A percentile compares a stretch with the other conserved stretches of the same genome.
Evolutionary conservation across 2,329 filamentous ascomycete genomes (phyloP).

Genomic region (Aspergillus pseudoviridinutans): DNA sequence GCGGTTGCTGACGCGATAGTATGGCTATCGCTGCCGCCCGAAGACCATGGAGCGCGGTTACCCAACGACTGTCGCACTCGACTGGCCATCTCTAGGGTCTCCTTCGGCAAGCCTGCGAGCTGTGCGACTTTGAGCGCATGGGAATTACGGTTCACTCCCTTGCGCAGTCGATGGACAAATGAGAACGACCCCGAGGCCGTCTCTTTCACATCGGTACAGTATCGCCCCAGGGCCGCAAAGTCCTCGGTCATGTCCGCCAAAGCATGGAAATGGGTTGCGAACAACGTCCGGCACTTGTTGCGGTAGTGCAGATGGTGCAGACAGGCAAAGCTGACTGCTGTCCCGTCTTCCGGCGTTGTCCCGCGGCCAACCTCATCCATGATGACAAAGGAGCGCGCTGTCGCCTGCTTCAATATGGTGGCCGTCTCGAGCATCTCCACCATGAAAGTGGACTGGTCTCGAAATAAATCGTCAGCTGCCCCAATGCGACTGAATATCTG

Average conservation of each 20-base stretch:
- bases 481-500: conserved; percentile 92
- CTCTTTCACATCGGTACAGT: conserved; percentile 87
- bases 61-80: conserved; percentile 45
- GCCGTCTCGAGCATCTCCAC: conserved; percentile 98
- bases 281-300: conserved; percentile 76
- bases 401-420: conserved; percentile 80
- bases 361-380: conserved; percentile 98
- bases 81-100: conserved; percentile 65
- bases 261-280: conserved; percentile 91
- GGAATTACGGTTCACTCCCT: conserved; percentile 78
- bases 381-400: conserved; percentile 80
- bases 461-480: conserved; percentile 90
- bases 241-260: conserved; percentile 71
- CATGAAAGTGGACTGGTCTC: conserved; percentile 97
- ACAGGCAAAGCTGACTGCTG: conserved; percentile 84
- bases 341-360: conserved; percentile 88
- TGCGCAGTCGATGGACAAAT: conserved; percentile 77
- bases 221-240: conserved; percentile 61
- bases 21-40: background rate
- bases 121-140: conserved; percentile 94
- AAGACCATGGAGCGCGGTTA: background rate
- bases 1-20: background rate
- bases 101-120: conserved; percentile 74
- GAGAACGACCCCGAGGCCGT: conserved; percentile 66
- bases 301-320: conserved; percentile 75